A percentile compares a stretch with the other conserved stretches of the same genome.
These are phyloP conservation scores for Candida sanyaensis DNA, from an alignment of 1,139 yeast species.

Conservation along the genomic window DNA sequence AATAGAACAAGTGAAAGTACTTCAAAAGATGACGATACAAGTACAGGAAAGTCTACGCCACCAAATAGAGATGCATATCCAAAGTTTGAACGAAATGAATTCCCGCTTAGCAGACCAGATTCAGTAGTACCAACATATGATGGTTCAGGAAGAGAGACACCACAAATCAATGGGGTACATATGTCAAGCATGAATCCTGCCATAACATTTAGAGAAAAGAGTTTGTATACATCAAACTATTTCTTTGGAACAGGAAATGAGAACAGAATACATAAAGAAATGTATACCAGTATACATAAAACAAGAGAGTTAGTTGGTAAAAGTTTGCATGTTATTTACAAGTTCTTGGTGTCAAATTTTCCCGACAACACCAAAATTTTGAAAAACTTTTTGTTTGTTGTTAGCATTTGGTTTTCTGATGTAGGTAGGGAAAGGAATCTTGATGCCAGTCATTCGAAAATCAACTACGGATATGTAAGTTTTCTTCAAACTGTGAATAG, in stretches of 20 bases:
- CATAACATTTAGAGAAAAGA: slow-evolving; percentile 59
- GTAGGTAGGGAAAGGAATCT: slow-evolving; percentile 75
- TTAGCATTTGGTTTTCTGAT: slow-evolving; percentile 82
- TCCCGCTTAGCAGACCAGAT: slow-evolving; percentile 15
- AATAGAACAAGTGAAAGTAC: slow-evolving; percentile 28
- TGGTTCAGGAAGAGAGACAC: slow-evolving; percentile 41
- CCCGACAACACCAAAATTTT: slow-evolving; percentile 72
- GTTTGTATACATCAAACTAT: slow-evolving; percentile 59
- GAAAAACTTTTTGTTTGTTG: slow-evolving; percentile 63
- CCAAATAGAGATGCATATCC: neutral
- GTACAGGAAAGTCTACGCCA: neutral
- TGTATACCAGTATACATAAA: slow-evolving; percentile 63
- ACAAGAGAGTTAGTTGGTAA: slow-evolving; percentile 65
- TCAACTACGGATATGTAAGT: slow-evolving; percentile 37
- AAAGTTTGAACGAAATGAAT: neutral
- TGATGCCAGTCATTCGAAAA: slow-evolving; percentile 50
- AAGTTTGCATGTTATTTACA: slow-evolving; percentile 61
- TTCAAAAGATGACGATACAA: slow-evolving; percentile 21
- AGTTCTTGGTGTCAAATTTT: slow-evolving; percentile 49
- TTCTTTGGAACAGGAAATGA: slow-evolving; percentile 55
- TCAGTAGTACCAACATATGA: slow-evolving; percentile 19
- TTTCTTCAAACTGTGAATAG: slow-evolving; percentile 44
- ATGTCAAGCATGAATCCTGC: slow-evolving; percentile 46
- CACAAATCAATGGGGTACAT: slow-evolving; percentile 45
- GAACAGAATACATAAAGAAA: slow-evolving; percentile 48